Evolutionary conservation across 192 early-diverging fungal genomes (phyloP).

Genomic region (Pilaira anomala): DNA sequence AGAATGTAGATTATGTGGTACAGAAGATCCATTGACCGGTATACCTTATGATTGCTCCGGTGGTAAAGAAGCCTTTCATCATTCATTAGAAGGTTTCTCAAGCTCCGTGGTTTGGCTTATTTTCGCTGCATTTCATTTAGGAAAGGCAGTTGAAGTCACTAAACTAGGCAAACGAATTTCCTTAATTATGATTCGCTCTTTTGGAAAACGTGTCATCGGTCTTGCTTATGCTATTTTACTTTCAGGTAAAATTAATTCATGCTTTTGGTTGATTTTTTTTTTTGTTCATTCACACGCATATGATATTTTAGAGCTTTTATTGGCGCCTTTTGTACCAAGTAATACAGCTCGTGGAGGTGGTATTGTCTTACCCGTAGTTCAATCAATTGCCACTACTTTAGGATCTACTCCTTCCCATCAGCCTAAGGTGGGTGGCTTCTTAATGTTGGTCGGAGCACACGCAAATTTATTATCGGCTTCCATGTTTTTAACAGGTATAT

Average conservation of each 20-base stretch:
- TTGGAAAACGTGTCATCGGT: slow-evolving; percentile 52
- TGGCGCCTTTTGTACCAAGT: slow-evolving; percentile 70
- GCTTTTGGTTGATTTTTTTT: no score
- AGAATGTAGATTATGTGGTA: slow-evolving; percentile 53
- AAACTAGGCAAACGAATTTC: slow-evolving; percentile 64
- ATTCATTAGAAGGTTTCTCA: slow-evolving; percentile 59
- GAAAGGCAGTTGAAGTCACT: slow-evolving; percentile 60
- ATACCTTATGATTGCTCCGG: slow-evolving; percentile 52
- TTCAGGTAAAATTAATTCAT: slow-evolving; percentile 38
- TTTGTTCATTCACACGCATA: slow-evolving; percentile 7
- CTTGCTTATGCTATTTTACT: slow-evolving; percentile 53
- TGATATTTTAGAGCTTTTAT: slow-evolving; percentile 49
- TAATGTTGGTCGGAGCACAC: slow-evolving; percentile 61
- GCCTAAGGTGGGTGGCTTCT: slow-evolving; percentile 48
- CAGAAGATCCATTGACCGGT: slow-evolving; percentile 24
- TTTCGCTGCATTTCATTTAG: slow-evolving; percentile 73
- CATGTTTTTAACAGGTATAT: slow-evolving; percentile 59
- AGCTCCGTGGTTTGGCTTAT: slow-evolving; percentile 67
- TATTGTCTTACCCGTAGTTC: slow-evolving; percentile 73
- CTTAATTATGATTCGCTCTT: slow-evolving; percentile 45
- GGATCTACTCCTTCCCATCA: slow-evolving; percentile 41
- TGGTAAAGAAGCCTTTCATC: slow-evolving; percentile 56
- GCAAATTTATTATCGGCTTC: slow-evolving; percentile 73
- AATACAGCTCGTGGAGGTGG: slow-evolving; percentile 78
- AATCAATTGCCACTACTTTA: slow-evolving; percentile 56